Base-by-base conservation (phyloP, 106 monocot species). In the Dioscorea dumetorum region DNA sequence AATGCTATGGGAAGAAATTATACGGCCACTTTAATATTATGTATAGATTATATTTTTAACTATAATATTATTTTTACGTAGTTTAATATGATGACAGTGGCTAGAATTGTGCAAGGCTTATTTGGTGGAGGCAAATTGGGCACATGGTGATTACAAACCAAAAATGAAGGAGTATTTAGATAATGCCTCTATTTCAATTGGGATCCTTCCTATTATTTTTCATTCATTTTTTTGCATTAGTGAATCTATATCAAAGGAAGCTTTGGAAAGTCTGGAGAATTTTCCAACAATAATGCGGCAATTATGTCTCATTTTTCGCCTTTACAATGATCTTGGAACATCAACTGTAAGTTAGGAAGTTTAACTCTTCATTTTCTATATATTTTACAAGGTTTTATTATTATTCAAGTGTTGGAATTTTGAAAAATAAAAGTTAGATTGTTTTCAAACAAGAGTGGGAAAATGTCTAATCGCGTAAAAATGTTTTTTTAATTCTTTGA, bases 81-180 rank as follows among this genome's bases (percentile, higher is more conserved):
- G 28, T 28, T 12, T 34, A 15, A 17, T 24, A 15, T 18, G 49
- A 54, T 52, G 60, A 22, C 61, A 73, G 79, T 79, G 79, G 79
- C 17, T 15, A 58, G 64, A 79, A 48, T 10, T 68, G 4, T 65
- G 69, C 34, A 80, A 60, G 22, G 16, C 70, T 50, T 80, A 69
- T 52, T 33, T 80, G 14, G 28, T 65, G 23, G 79, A 80, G 52
- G 79, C 79, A 51, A 74, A 51, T 14, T 80, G 79, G 79, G 64
- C 50, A 48, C 31, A 66, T 13, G 13, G 6, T 17, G 16, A 70
- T 33, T 70, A 70, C 66, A 53, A 19, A 52, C 70, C 79, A 17
- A 58, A 50, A 0, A 28, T 74, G 0, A n/a, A 79, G 15, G 79
- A 79, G 32, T 79, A 79, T 24, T 12, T 74, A 12, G 34, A 63